Evolutionary conservation across 148 eudicot genomes (phyloP), one percentile per base, ranked within the genome.

Genomic region (Rhododendron mucronatum): DNA sequence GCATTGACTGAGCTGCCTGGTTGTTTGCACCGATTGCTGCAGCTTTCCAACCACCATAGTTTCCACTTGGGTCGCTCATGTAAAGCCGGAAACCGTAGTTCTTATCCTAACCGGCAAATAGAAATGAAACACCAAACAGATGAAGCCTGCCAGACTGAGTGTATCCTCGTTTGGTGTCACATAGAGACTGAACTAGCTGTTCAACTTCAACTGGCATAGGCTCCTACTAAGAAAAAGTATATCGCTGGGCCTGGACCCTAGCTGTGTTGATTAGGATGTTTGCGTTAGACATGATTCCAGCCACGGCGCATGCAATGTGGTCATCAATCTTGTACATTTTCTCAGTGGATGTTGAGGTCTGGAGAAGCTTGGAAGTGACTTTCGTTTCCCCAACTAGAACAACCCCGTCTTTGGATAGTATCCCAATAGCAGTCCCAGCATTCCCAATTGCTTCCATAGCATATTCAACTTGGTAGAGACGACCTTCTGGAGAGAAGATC

Each of bases 401-500:
- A 77, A 95, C 98, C 65, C 97, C 98, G 39, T 94, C 99, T 81
- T 92, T 95, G 4, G 94, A 91, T 63, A 94, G 83, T 63, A 96
- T 93, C 13, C 99, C 99, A 2, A 96, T 93, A 26, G 99, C 98
- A 82, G 95, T 91, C 39, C 97, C 95, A 30, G 97, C 99, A 85
- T 96, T 96, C 18, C 99, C 97, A 51, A 96, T 95, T n/a, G 99
- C 99, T 88, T 96, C 98, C 98, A 96, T 95, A 21, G 99, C 99
- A 86, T 95, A 96, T 86, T 96, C 99, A 3, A 95, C 99, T 82
- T 96, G 98, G 91, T 95, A 96, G 10, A 96, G 96, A 78, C 97
- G 97, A 45, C 99, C 99, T 91, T 96, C 98, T 9, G 97, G 99
- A 39, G 98, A 96, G 91, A 96, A 96, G 92, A 94, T 95, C 0